Percentiles rank a stretch among this genome's conserved stretches.
These are phyloP conservation scores for Barnettozyma wickerhamii DNA, from an alignment of 805 yeast species.

Conservation along the genomic window DNA sequence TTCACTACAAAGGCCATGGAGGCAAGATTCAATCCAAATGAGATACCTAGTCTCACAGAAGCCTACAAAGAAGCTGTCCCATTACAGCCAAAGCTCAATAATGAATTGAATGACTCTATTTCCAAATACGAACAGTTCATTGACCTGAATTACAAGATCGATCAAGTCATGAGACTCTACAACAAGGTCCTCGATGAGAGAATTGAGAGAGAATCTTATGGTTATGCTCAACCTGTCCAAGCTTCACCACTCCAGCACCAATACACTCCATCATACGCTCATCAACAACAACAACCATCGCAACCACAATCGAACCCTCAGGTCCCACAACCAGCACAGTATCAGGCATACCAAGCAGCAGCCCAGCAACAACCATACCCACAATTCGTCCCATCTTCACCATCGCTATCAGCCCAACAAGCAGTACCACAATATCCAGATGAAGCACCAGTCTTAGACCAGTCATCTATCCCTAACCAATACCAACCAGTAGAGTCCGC, in stretches of 20 bases:
- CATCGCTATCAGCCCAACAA: neutral
- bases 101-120: constrained; percentile 51
- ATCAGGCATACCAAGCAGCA: constrained; percentile 5
- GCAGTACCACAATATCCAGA: constrained; percentile 1
- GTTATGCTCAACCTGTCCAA: constrained; percentile 7
- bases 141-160: constrained; percentile 73
- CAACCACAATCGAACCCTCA: constrained; percentile 8
- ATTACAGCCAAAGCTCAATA: constrained; percentile 66
- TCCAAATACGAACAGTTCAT: constrained; percentile 61
- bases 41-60: constrained; percentile 48
- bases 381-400: constrained; percentile 3
- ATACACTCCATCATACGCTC: too few species aligned
- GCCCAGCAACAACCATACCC: constrained; percentile 10
- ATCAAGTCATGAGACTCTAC: constrained; percentile 70
- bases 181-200: constrained; percentile 66
- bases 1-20: constrained; percentile 65
- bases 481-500: constrained; percentile 19
- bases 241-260: too few species aligned
- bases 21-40: constrained; percentile 16
- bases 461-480: neutral
- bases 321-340: constrained; percentile 8
- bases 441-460: neutral
- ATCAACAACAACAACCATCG: neutral
- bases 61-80: constrained; percentile 55
- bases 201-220: constrained; percentile 32